Evolutionary conservation across 2,329 filamentous ascomycete species (phyloP).

Genomic region (Grosmannia huntii): DNA sequence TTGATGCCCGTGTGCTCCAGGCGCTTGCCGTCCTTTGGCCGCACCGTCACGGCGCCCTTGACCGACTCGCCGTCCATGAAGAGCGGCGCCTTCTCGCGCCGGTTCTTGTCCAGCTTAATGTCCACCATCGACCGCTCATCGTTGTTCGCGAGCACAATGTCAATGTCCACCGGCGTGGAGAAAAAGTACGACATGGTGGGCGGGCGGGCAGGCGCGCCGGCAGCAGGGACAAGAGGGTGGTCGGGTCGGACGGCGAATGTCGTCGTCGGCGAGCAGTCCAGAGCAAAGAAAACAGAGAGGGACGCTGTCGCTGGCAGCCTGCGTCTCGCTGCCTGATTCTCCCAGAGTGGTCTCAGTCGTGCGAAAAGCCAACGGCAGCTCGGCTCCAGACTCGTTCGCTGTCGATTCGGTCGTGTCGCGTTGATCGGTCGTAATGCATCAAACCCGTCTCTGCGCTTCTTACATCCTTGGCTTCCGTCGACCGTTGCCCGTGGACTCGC

Average conservation of each 20-base stretch:
- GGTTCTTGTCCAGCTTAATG: slow-evolving; percentile 96
- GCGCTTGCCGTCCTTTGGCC: slow-evolving; percentile 95
- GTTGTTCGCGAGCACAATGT: slow-evolving; percentile 90
- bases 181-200: slow-evolving; percentile 88
- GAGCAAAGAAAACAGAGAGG: not conserved
- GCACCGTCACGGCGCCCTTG: slow-evolving; percentile 86
- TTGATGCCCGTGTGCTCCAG: slow-evolving; percentile 98
- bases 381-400: not conserved
- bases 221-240: not conserved
- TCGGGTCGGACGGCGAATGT: not conserved
- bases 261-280: no score
- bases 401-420: not conserved
- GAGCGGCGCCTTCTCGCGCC: slow-evolving; percentile 88
- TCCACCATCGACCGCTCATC: slow-evolving; percentile 94
- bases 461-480: not conserved
- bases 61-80: slow-evolving; percentile 98
- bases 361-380: not conserved
- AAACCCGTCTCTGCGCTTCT: no score
- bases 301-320: not conserved
- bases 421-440: not conserved
- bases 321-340: not conserved
- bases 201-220: not conserved
- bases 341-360: not conserved
- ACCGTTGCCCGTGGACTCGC: not conserved
- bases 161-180: slow-evolving; percentile 95